These are phyloP conservation scores for Fusarium sp. DNA, from an alignment of 2,329 filamentous ascomycete genomes.

Conservation along the genomic window DNA sequence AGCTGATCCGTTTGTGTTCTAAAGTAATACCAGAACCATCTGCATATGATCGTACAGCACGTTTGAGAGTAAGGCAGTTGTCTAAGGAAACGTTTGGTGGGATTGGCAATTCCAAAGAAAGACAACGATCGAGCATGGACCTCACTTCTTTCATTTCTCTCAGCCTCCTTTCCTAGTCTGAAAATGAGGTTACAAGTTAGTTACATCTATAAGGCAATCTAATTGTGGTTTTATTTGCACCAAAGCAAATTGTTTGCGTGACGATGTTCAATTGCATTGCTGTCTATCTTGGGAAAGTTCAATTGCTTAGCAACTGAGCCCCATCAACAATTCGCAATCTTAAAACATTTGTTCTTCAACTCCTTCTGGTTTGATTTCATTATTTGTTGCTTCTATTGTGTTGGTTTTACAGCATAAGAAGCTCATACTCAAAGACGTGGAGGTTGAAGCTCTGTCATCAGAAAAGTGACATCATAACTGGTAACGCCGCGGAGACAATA, in stretches of 20 bases:
- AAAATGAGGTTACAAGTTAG: not conserved
- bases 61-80: not conserved
- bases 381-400: not conserved
- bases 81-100: not conserved
- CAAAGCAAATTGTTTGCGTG: not conserved
- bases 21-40: not conserved
- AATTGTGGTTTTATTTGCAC: not conserved
- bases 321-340: not conserved
- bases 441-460: conserved; percentile 9
- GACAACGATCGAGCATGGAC: not conserved
- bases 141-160: not conserved
- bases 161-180: too few relatives aligned
- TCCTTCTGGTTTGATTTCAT: too few relatives aligned
- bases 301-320: not conserved
- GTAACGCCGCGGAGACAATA: conserved; percentile 27
- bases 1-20: not conserved
- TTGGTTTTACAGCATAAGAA: not conserved
- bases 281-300: not conserved
- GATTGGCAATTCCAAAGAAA: not conserved
- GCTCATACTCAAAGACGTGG: not conserved
- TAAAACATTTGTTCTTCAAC: too few relatives aligned
- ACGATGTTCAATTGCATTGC: not conserved
- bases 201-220: not conserved
- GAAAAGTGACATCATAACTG: conserved; percentile 38
- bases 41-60: not conserved